phyloP scores from a whole-genome alignment of 1,139 yeast species.

The Saccharomycopsis hybrid region DNA sequence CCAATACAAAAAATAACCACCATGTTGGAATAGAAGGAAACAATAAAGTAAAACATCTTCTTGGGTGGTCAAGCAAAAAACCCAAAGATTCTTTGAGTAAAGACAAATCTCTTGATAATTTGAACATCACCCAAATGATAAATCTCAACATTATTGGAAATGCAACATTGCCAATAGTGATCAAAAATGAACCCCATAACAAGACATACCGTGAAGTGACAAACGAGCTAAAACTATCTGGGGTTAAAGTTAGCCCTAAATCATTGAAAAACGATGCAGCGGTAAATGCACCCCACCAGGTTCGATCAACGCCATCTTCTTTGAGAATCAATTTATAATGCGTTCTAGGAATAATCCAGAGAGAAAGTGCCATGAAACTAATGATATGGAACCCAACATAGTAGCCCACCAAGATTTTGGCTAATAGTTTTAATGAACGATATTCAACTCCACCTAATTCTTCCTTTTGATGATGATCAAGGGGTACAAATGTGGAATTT shows the following conservation, averaged over 20 bases:
- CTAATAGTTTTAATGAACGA: constrained; percentile 73
- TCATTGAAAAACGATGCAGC: constrained; percentile 76
- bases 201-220: constrained; percentile 57
- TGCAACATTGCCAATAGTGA: constrained; percentile 89
- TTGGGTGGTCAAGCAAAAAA: constrained; percentile 87
- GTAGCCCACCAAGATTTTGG: constrained; percentile 58
- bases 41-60: constrained; percentile 89
- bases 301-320: constrained; percentile 55
- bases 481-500: constrained; percentile 82
- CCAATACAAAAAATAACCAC: constrained; percentile 79
- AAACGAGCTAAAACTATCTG: constrained; percentile 70
- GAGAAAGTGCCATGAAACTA: constrained; percentile 50
- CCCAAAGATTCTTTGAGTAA: constrained; percentile 70
- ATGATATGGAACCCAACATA: constrained; percentile 72
- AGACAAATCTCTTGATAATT: constrained; percentile 59
- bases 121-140: constrained; percentile 73
- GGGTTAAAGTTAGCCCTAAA: constrained; percentile 73
- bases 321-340: constrained; percentile 40
- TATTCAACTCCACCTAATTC: constrained; percentile 98
- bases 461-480: constrained; percentile 79
- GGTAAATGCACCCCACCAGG: constrained; percentile 93
- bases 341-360: constrained; percentile 52
- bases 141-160: constrained; percentile 78
- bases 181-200: constrained; percentile 56
- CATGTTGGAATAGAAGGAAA: constrained; percentile 93